A percentile compares a stretch with the other conserved stretches of the same genome.
Conservation (phyloP, 2,329 filamentous ascomycete species). For the Colletotrichum euphorbiae region DNA sequence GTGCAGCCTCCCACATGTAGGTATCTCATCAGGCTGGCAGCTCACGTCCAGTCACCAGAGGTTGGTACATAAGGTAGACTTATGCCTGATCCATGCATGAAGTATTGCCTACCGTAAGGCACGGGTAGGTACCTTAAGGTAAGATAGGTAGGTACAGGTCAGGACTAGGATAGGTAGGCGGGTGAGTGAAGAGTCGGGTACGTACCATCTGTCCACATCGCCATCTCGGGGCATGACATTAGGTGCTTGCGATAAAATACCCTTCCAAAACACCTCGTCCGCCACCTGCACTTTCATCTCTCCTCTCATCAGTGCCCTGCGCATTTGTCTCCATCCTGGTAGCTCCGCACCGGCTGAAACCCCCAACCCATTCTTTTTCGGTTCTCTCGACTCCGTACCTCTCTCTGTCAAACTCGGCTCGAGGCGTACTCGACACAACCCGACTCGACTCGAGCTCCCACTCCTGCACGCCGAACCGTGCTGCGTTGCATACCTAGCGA, state of each 20-base stretch:
- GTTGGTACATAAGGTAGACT: no score
- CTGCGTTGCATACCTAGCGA: constrained; percentile 2
- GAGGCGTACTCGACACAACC: no score
- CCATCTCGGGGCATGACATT: constrained; percentile 25
- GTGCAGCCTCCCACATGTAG: no score
- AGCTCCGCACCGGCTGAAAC: constrained; percentile 29
- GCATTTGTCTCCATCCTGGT: constrained; percentile 12
- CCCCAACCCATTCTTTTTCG: not conserved
- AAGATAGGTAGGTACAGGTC: no score
- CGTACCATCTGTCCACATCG: not conserved
- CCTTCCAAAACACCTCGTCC: constrained; percentile 28
- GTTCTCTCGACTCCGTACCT: not conserved
- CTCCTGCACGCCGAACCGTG: not conserved
- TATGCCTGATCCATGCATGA: no score
- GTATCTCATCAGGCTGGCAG: not conserved
- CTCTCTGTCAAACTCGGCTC: no score
- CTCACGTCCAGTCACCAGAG: no score
- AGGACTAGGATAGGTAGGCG: no score
- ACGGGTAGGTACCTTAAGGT: not conserved
- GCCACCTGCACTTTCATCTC: constrained; percentile 13
- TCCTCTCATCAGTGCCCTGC: not conserved
- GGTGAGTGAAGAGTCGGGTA: not conserved
- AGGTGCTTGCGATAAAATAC: constrained; percentile 34
- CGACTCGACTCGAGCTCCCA: constrained; percentile 1
- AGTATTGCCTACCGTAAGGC: no score